Evolutionary conservation across 169 alveolate genomes (phyloP), one percentile per base, ranked within the genome.

Genomic region (Eimeria nieschulzi): DNA sequence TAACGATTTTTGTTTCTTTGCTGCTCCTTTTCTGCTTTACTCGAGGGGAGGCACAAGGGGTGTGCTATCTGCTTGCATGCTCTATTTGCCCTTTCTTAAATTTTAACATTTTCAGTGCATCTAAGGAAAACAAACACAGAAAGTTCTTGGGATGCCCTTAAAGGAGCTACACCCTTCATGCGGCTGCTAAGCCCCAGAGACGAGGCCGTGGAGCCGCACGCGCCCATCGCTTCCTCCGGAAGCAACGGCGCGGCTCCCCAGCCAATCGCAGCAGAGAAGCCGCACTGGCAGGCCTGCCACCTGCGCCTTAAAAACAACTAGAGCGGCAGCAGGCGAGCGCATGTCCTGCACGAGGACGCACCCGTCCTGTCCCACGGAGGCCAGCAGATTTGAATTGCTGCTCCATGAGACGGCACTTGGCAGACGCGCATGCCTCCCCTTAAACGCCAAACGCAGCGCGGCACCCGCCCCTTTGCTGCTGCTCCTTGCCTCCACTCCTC

Each of bases 321-420:
- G 25, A 6, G 91, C 72, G 53, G 21, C 33, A 9, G 82, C 39
- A 53, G 91, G 55, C 19, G 91, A 66, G 19, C 91, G 68, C 21
- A 84, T 10, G 39, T 84, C 91, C 59, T 39, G 72, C 61, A 84
- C 39, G 61, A 25, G 78, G 75, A 84, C 68, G 61, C 61, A 23
- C 23, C 91, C 91, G 73, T 84, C 91, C 61, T 84, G 91, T 9
- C 91, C 83, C 10, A 53, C 91, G 46, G 91, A 68, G n/a, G 91
- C 78, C 21, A 83, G 15, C 33, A 61, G 51, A 66, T 61, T 63
- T n/a, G 39, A 63, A 5, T n/a, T n/a, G 75, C 33, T 66, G 46
- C 46, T 15, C 82, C 82, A 72, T 46, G 59, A 9, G 21, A 72
- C 82, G 9, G 82, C 82, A 72, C 56, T 13, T 8, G 82, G 82